phyloP scores from a whole-genome alignment of 768 basidiomycete genomes.

The Daedaleopsis nitida region DNA sequence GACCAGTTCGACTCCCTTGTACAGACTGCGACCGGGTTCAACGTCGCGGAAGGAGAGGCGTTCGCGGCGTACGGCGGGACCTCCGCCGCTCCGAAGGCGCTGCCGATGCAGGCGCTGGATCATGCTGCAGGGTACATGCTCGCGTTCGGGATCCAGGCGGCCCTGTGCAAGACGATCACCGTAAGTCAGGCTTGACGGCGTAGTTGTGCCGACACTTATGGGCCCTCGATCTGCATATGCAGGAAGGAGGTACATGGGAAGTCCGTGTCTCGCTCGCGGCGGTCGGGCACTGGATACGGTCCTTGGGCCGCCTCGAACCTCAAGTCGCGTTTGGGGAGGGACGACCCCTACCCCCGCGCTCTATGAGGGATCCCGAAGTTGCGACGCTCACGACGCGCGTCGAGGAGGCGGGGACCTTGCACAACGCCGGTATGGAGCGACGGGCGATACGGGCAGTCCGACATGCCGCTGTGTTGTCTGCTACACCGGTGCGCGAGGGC shows the following conservation, averaged over 20 bases:
- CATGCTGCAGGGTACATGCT: conserved; percentile 62
- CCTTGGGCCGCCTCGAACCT: conserved; percentile 49
- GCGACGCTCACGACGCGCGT: conserved; percentile 15
- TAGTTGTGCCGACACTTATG: not conserved
- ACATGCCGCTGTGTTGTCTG: conserved; percentile 47
- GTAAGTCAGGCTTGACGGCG: conserved; percentile 29
- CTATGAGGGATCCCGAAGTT: conserved; percentile 40
- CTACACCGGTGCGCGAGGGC: conserved; percentile 44
- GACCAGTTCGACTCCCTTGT: conserved; percentile 64
- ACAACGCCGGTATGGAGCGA: conserved; percentile 8
- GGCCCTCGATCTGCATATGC: not conserved
- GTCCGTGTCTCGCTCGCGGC: conserved; percentile 60
- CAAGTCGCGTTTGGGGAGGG: conserved; percentile 43
- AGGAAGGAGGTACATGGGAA: conserved; percentile 66
- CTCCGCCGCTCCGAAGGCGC: conserved; percentile 28
- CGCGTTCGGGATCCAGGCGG: conserved; percentile 59
- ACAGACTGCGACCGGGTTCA: conserved; percentile 63
- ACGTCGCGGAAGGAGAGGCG: conserved; percentile 55
- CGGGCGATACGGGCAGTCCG: conserved; percentile 41
- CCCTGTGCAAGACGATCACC: conserved; percentile 52
- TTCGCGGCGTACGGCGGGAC: conserved; percentile 36
- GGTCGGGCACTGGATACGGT: conserved; percentile 58
- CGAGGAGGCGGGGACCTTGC: not conserved
- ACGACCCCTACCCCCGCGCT: conserved; percentile 40
- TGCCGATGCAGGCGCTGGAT: conserved; percentile 63